Base-by-base conservation (phyloP, 176 grass and related monocot genomes). In the Juncus effusus region DNA sequence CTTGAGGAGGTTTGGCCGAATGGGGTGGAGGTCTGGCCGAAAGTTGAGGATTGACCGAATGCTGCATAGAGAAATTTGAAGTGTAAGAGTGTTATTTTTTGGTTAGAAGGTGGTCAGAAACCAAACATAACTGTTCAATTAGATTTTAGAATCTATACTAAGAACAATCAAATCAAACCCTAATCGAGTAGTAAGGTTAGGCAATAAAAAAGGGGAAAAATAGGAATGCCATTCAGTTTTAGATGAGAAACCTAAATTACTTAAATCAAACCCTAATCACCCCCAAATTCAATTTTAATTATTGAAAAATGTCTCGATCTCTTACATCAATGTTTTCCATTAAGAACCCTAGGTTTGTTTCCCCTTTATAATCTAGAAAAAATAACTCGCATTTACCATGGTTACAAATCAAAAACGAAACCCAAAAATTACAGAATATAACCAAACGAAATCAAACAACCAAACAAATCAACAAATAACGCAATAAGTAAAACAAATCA, bases 1-100 rank as follows among this genome's bases (percentile, higher is more conserved):
- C 73, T 76, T 40, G 44, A 6, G 44, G 66, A 57, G 44, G 44
- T 6, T 54, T 70, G 67, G 6, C 67, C 63, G 5, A 65, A 65
- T 0, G 63, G 63, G 42, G 41, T 65, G 63, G 41, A 47, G 4
- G 63, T 47, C 41, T 66, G 63, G 2, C 63, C 67, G 14, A 72
- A 72, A 6, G 44, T 66, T 2, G 63, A 66, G 5, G 63, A 66
- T 41, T 66, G 63, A 2, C 63, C 67, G 39, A 72, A 72, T 56
- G 54, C 68, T 72, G 68, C 38, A 72, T 41, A 10, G n/a, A 6
- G 19, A 41, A 58, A 16, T 39, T 3, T 39, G 38, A 57, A 4
- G 7, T 57, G 13, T 13, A 57, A 13, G 6, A 51, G 6, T 51
- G 11, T 11, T 13, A 16, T 13, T 52, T 12, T 2, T 52, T 52